Evolutionary conservation across 192 early-diverging fungal genomes (phyloP).

Genomic region (Coemansia sp.): DNA sequence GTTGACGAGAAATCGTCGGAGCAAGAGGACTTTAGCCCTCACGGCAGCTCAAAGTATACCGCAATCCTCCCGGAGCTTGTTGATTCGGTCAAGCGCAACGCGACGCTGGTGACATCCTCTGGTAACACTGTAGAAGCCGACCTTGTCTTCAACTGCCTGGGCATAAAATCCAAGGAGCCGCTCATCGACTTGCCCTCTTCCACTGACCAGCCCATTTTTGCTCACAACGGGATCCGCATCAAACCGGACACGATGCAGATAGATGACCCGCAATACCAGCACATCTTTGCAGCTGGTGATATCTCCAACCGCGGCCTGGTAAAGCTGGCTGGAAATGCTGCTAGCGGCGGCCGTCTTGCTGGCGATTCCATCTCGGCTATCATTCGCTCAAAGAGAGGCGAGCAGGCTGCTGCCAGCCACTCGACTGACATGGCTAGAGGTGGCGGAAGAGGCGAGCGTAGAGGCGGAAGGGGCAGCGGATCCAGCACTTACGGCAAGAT

Average conservation of each 20-base stretch:
- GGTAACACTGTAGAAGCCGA: constrained; percentile 30
- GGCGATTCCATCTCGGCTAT: constrained; percentile 35
- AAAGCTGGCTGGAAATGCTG: constrained; percentile 42
- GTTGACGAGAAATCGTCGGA: constrained; percentile 26
- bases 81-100: constrained; percentile 44
- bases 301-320: constrained; percentile 50
- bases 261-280: constrained; percentile 57
- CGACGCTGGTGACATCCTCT: constrained; percentile 25
- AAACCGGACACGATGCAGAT: constrained; percentile 63
- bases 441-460: not conserved
- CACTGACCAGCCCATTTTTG: constrained; percentile 24
- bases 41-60: constrained; percentile 26
- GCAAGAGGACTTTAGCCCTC: constrained; percentile 9
- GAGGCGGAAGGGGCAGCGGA: not conserved
- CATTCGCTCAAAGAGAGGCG: constrained; percentile 17
- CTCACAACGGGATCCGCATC: constrained; percentile 52
- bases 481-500: constrained; percentile 26
- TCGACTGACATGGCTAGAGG: not conserved
- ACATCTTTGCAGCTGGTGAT: constrained; percentile 80
- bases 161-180: constrained; percentile 28
- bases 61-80: constrained; percentile 46
- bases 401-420: not conserved
- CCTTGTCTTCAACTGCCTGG: constrained; percentile 43
- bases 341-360: constrained; percentile 25
- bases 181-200: constrained; percentile 42